Evolutionary conservation across 306 rosid species (phyloP).

Genomic region (Carpinus viminea): DNA sequence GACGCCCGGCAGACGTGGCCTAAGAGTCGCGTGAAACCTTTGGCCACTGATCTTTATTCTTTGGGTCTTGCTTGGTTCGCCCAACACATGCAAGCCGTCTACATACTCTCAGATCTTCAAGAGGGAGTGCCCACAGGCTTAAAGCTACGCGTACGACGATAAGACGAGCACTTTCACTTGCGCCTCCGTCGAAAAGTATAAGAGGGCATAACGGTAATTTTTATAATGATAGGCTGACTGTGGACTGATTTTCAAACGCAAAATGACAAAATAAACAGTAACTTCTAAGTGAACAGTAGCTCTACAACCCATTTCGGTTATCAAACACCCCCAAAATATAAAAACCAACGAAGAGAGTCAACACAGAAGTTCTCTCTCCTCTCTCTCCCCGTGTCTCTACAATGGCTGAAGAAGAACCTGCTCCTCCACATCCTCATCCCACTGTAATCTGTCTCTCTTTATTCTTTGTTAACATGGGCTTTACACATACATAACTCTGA

Average conservation of each 20-base stretch:
- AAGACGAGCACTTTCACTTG: conserved; percentile 84
- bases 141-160: conserved; percentile 92
- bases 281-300: too few species aligned
- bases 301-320: too few species aligned
- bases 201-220: too few species aligned
- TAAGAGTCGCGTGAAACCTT: too few species aligned
- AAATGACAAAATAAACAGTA: too few species aligned
- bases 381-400: not conserved
- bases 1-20: too few species aligned
- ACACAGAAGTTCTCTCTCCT: not conserved
- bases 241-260: too few species aligned
- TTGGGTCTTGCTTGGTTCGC: too few species aligned
- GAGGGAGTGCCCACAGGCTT: conserved; percentile 82
- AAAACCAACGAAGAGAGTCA: not conserved
- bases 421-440: conserved; percentile 5
- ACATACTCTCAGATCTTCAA: conserved; percentile 63
- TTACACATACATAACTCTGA: not conserved
- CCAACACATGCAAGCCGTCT: conserved; percentile 74
- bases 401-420: conserved; percentile 23
- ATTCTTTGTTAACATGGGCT: not conserved
- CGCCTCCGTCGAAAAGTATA: too few species aligned
- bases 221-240: too few species aligned
- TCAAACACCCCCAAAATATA: too few species aligned
- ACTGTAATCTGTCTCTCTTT: not conserved
- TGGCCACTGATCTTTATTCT: too few species aligned